A percentile compares a stretch with the other conserved stretches of the same genome.
phyloP scores from a whole-genome alignment of 2,329 filamentous ascomycete genomes.

The Achaetomium macrosporum region DNA sequence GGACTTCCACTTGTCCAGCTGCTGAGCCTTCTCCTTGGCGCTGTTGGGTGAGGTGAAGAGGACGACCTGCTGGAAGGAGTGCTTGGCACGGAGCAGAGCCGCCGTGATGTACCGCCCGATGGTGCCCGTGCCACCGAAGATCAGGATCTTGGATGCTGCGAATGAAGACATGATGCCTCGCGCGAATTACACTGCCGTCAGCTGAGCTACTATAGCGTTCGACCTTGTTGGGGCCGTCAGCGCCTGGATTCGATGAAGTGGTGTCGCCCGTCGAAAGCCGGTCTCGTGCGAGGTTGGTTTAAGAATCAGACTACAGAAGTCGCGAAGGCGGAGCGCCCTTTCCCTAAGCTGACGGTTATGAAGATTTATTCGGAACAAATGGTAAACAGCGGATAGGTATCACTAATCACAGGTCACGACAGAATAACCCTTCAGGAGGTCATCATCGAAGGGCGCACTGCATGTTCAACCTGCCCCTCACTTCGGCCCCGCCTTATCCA shows the following conservation, averaged over 20 bases:
- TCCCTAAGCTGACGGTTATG: no score
- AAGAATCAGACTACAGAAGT: no score
- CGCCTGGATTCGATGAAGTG: no score
- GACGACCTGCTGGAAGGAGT: constrained; percentile 30
- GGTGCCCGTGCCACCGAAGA: constrained; percentile 38
- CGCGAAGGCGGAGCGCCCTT: no score
- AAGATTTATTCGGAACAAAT: no score
- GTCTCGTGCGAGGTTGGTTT: no score
- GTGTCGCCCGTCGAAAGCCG: no score
- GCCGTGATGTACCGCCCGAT: constrained; percentile 39
- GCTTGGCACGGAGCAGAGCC: constrained; percentile 32
- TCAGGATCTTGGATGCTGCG: constrained; percentile 27
- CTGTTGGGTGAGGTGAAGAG: constrained; percentile 44
- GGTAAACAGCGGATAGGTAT: no score
- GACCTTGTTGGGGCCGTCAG: no score
- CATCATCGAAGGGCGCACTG: constrained; percentile 5
- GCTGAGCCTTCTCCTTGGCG: constrained; percentile 41
- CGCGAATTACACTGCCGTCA: not conserved
- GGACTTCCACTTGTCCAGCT: constrained; percentile 38
- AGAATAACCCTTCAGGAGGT: not conserved
- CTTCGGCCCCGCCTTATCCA: constrained; percentile 6
- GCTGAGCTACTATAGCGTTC: not conserved
- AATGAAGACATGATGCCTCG: constrained; percentile 16
- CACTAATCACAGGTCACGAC: not conserved
- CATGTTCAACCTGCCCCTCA: constrained; percentile 14